These are phyloP conservation scores for Termitomyces sp. DNA, from an alignment of 768 basidiomycete genomes.

Conservation along the genomic window DNA sequence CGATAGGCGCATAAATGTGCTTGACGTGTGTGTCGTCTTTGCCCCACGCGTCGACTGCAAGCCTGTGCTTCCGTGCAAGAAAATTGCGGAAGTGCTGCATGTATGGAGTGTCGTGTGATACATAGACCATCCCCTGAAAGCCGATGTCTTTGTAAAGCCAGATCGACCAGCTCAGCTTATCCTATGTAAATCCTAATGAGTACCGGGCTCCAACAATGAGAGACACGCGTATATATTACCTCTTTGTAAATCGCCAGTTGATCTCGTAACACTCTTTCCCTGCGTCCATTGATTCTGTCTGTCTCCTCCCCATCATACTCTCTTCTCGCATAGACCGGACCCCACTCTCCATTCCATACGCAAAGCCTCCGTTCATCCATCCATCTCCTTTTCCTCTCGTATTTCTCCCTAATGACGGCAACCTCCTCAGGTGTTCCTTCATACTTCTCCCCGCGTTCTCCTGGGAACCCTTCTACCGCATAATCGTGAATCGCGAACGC, in stretches of 20 bases:
- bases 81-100: conserved; percentile 65
- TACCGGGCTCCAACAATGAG: conserved; percentile 62
- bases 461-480: conserved; percentile 66
- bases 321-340: conserved; percentile 74
- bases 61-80: conserved; percentile 72
- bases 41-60: conserved; percentile 81
- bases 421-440: conserved; percentile 50
- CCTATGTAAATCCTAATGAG: conserved; percentile 60
- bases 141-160: conserved; percentile 88
- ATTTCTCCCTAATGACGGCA: conserved; percentile 47
- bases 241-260: conserved; percentile 71
- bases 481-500: conserved; percentile 82
- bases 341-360: conserved; percentile 83
- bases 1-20: conserved; percentile 59
- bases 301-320: conserved; percentile 56
- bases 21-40: conserved; percentile 56
- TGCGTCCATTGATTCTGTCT: conserved; percentile 58
- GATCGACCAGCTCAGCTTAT: conserved; percentile 74
- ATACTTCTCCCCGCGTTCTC: conserved; percentile 48
- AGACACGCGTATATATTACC: conserved; percentile 50
- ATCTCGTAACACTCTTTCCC: conserved; percentile 67
- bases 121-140: conserved; percentile 83
- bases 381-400: conserved; percentile 73
- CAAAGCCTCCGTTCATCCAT: conserved; percentile 65
- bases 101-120: conserved; percentile 64